phyloP scores from a whole-genome alignment of 345 rosid species.

The Salix viminalis region DNA sequence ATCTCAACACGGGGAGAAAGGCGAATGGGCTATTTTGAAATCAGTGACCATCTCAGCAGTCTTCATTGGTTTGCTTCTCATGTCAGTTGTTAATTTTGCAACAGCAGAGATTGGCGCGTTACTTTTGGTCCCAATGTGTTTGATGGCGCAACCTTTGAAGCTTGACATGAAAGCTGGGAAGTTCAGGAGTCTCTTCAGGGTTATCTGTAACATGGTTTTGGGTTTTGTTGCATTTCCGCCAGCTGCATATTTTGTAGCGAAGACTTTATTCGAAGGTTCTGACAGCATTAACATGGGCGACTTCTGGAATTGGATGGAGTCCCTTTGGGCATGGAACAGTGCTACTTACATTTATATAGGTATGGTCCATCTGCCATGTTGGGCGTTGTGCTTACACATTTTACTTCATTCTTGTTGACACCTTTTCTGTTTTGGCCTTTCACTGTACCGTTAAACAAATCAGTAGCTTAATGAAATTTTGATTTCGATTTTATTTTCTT shows the following conservation, averaged over 20 bases:
- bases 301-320: constrained; percentile 84
- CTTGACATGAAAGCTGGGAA: constrained; percentile 42
- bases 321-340: constrained; percentile 90
- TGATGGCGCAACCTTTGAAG: constrained; percentile 67
- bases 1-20: constrained; percentile 32
- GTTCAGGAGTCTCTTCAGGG: constrained; percentile 35
- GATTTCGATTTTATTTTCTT: no score
- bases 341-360: constrained; percentile 87
- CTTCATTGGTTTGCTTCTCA: constrained; percentile 76
- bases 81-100: constrained; percentile 92
- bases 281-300: constrained; percentile 43
- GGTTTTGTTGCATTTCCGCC: constrained; percentile 62
- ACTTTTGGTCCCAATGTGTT: constrained; percentile 66
- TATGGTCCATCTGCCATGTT: constrained; percentile 80
- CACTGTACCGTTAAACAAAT: neutral
- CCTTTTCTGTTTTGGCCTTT: neutral
- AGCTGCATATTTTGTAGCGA: constrained; percentile 43
- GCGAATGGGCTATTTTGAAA: constrained; percentile 65
- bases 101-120: constrained; percentile 87
- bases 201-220: constrained; percentile 45
- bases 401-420: constrained; percentile 46
- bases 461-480: no score
- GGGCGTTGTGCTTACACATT: constrained; percentile 49
- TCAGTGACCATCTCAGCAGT: constrained; percentile 73
- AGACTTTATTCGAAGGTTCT: constrained; percentile 44